Conservation (phyloP, 179 eudicot species). For the Silene coronaria region DNA sequence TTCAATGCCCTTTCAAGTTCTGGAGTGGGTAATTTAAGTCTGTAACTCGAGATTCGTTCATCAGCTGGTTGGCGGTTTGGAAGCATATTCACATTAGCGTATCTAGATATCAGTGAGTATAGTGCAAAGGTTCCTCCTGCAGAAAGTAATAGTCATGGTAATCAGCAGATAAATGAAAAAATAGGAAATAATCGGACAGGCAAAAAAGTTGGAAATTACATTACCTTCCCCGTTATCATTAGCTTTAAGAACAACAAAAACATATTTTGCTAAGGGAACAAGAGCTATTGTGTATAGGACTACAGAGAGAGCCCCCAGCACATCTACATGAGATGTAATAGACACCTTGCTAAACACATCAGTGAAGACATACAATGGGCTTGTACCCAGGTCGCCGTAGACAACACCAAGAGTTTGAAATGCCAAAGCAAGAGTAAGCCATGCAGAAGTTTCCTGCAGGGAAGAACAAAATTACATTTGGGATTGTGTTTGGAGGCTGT, state of each 20-base stretch:
- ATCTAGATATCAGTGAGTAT: conserved; percentile 77
- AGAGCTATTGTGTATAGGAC: conserved; percentile 88
- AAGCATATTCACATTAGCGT: conserved; percentile 73
- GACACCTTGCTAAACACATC: conserved; percentile 91
- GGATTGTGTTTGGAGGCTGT: too few relatives aligned
- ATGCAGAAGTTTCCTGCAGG: conserved; percentile 55
- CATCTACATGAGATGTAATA: conserved; percentile 70
- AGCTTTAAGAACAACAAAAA: conserved; percentile 90
- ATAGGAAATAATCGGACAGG: background rate
- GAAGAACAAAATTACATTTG: too few relatives aligned
- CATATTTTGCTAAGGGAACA: conserved; percentile 74
- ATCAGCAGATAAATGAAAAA: background rate
- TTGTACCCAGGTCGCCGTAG: conserved; percentile 95
- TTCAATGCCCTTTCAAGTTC: conserved; percentile 81
- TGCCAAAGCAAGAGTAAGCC: conserved; percentile 67
- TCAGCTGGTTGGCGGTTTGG: conserved; percentile 91
- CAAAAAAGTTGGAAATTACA: background rate
- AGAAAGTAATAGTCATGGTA: conserved; percentile 4
- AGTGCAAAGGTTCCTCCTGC: conserved; percentile 96
- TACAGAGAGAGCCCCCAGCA: conserved; percentile 80
- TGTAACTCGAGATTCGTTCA: conserved; percentile 75
- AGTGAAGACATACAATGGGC: conserved; percentile 84
- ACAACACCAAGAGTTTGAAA: conserved; percentile 99
- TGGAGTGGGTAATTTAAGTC: conserved; percentile 86
- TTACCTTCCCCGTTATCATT: conserved; percentile 97